Evolutionary conservation across 495 filamentous ascomycete species (phyloP), one percentile per base, ranked within the genome.

Genomic region (Talaromyces stipitatus): DNA sequence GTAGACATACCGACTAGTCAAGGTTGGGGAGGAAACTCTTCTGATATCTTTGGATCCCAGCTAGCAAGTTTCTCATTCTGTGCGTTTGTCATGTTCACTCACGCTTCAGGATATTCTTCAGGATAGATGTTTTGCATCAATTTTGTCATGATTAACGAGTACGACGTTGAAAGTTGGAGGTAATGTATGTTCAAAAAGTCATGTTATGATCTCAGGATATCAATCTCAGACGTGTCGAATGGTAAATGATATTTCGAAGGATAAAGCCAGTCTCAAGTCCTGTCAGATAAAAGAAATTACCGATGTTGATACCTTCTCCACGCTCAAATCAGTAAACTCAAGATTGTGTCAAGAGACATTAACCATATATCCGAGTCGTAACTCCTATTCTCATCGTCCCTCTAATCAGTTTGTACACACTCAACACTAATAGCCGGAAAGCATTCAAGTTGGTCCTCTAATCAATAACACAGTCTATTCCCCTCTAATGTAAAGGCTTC

Each of bases 401-500:
- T 36, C 0, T 6, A 36, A 12, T 4, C 16, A 36, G 32, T 36
- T n/a, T 36, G 14, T 16, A 36, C 33, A n/a, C n/a, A n/a, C n/a
- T n/a, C n/a, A n/a, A n/a, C 0, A 6, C n/a, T 16, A 41, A 2
- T 7, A 41, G n/a, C n/a, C 7, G 16, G 18, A 41, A 9, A 41
- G 3, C 5, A 41, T 41, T 2, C 4, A 7, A 18, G n/a, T 2
- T 41, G 36, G 8, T 41, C n/a, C 5, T 41, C n/a, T 16, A 5
- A 18, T 0, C 9, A 3, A 18, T 41, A 20, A 9, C 2, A 41
- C n/a, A 1, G 18, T 16, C 36, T 41, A 41, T 16, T 41, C 1
- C 2, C 1, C 5, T 2, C 3, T 18, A 1, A 7, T 18, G 0
- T n/a, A n/a, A n/a, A n/a, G n/a, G n/a, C n/a, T n/a, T n/a, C n/a